Base-by-base conservation (phyloP, 2,329 filamentous ascomycete species). In the Talaromyces sp. region DNA sequence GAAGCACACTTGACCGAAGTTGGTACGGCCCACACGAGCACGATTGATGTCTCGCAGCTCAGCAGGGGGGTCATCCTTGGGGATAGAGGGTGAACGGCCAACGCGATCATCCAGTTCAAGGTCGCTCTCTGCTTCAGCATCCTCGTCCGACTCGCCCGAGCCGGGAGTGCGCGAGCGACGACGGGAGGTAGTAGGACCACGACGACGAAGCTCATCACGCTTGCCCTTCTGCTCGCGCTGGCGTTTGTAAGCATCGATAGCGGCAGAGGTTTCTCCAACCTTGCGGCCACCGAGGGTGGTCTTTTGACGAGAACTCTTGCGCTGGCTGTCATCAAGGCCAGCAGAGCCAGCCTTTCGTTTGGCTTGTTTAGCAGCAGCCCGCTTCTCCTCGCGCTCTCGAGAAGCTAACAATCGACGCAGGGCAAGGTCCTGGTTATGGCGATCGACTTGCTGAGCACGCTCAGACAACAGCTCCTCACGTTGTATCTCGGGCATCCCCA, bases 1-100 rank as follows among this genome's bases (percentile, higher is more conserved):
- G 77, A 96, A 96, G 80, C 91, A 97, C 50, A 96, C 88, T 66
- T 93, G 86, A 6, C 89, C 88, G 70, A 99, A 96, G 66, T 91
- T 89, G 61, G 84, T 88, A 57, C 94, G 85, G 45, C 92, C 90
- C 53, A 99, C 83, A 52, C 91, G 86, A 48, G 93, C 85, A 46
- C 90, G 85, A 68, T 97, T 89, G 60, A 93, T 86, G 70, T 97
- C 91, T n/a, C 82, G 82, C 17, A 96, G 78, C 32, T 88, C 85
- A 2, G 89, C 85, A 22, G 86, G 87, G 13, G 85, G 84, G 37
- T 86, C 84, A 55, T 90, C 85, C 58, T 86, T 87, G 29, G 80
- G 74, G 47, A 72, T 71, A 55, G 74, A 71, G 6, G 71, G 82
- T 76, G 68, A 80, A 76, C 67, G 79, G 61, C 67, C 74, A 68